A percentile compares a stretch with the other conserved stretches of the same genome.
Evolutionary conservation across 2,329 filamentous ascomycete genomes (phyloP).

Genomic region (Penicillium sp.): DNA sequence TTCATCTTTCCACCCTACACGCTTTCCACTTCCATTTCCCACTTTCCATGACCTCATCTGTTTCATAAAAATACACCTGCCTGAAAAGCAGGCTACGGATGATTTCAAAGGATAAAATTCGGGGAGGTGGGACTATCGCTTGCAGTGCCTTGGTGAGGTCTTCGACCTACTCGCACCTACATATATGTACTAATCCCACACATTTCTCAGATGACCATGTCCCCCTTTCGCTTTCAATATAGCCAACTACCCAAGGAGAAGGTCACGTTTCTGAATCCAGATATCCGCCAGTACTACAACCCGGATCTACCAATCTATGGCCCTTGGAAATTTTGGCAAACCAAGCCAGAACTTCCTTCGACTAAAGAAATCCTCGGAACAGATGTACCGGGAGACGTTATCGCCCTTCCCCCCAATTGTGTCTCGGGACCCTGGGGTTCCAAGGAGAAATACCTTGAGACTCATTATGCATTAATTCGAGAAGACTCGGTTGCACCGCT

Average conservation of each 20-base stretch:
- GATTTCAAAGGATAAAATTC: neutral
- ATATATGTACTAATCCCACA: neutral
- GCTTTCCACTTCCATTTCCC: neutral
- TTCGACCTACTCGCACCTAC: neutral
- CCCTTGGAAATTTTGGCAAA: neutral
- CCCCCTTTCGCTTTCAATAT: neutral
- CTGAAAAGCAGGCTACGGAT: neutral
- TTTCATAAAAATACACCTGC: neutral
- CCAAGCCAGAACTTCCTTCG: slow-evolving; percentile 42
- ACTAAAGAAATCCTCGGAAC: slow-evolving; percentile 38
- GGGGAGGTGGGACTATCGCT: no score
- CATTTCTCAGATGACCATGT: neutral
- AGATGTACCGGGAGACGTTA: slow-evolving; percentile 19
- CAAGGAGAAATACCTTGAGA: slow-evolving; percentile 65
- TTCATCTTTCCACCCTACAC: neutral
- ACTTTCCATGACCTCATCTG: neutral
- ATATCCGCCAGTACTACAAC: neutral
- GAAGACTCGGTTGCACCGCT: slow-evolving; percentile 71
- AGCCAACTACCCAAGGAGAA: neutral
- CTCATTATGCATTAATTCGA: slow-evolving; percentile 72
- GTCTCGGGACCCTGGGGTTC: slow-evolving; percentile 57
- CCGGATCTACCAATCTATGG: neutral
- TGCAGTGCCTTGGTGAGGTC: neutral
- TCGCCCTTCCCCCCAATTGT: slow-evolving; percentile 49
- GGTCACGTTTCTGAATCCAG: neutral